A percentile compares a stretch with the other conserved stretches of the same genome.
Evolutionary conservation across 1,284 basidiomycete species (phyloP).

Genomic region (Thelephora terrestris): DNA sequence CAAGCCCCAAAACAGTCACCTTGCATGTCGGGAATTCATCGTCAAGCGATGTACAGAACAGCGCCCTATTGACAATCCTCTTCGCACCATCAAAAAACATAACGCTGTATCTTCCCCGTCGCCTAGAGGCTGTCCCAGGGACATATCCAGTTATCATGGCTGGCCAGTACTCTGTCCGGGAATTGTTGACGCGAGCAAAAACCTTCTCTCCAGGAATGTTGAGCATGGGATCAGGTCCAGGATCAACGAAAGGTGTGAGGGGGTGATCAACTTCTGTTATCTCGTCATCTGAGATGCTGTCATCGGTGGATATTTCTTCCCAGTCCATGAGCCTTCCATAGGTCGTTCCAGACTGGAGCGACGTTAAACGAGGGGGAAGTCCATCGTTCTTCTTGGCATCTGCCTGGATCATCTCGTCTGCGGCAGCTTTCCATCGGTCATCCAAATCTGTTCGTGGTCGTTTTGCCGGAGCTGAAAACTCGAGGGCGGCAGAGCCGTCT

Average conservation of each 20-base stretch:
- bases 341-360: conserved; percentile 1
- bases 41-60: conserved; percentile 48
- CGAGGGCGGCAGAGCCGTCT: neutral
- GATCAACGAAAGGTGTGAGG: conserved; percentile 9
- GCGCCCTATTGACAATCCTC: conserved; percentile 31
- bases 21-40: conserved; percentile 48
- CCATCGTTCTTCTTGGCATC: conserved; percentile 22
- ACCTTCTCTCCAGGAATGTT: conserved; percentile 58
- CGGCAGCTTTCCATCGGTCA: conserved; percentile 21
- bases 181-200: conserved; percentile 36
- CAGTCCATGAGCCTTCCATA: conserved; percentile 8
- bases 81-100: conserved; percentile 43
- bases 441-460: conserved; percentile 21
- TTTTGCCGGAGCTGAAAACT: conserved; percentile 17
- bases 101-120: conserved; percentile 32
- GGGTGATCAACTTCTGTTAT: neutral
- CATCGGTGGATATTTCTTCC: conserved; percentile 3
- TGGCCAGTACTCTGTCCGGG: conserved; percentile 47
- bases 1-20: conserved; percentile 23
- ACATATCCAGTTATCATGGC: conserved; percentile 47
- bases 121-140: conserved; percentile 26
- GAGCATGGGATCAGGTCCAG: conserved; percentile 35
- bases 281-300: neutral
- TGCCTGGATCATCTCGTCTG: conserved; percentile 21
- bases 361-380: conserved; percentile 18